Conservation (phyloP, 768 basidiomycete genomes). For the Suillus sp. region DNA sequence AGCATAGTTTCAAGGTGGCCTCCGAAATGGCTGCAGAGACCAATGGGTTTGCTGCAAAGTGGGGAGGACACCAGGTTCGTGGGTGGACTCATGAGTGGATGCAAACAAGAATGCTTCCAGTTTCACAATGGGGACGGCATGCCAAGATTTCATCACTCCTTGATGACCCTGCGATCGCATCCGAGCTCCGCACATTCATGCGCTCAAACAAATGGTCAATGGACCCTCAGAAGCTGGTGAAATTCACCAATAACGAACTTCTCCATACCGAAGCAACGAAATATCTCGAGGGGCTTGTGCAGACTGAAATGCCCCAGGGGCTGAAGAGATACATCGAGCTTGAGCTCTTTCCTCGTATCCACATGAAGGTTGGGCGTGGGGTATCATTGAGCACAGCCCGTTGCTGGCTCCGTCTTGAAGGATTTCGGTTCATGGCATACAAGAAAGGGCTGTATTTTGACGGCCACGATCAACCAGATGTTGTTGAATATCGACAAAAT, state of each 20-base stretch:
- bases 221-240: slow-evolving; percentile 34
- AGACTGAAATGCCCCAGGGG: slow-evolving; percentile 38
- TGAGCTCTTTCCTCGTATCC: background rate
- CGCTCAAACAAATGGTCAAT: slow-evolving; percentile 39
- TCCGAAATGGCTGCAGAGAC: slow-evolving; percentile 33
- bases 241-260: slow-evolving; percentile 28
- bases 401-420: slow-evolving; percentile 26
- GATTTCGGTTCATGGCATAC: slow-evolving; percentile 15
- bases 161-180: slow-evolving; percentile 11
- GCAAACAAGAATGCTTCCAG: background rate
- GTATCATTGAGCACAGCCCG: slow-evolving; percentile 36
- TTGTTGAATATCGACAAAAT: slow-evolving; percentile 24
- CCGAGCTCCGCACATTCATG: slow-evolving; percentile 12
- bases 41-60: slow-evolving; percentile 35
- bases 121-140: slow-evolving; percentile 5
- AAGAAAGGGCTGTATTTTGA: slow-evolving; percentile 26
- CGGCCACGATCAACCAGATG: slow-evolving; percentile 25
- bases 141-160: too few relatives aligned
- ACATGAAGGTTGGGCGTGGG: slow-evolving; percentile 20
- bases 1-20: slow-evolving; percentile 25
- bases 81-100: slow-evolving; percentile 27
- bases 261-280: slow-evolving; percentile 30
- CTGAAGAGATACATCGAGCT: slow-evolving; percentile 38
- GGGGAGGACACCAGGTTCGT: slow-evolving; percentile 30
- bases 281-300: slow-evolving; percentile 30